A percentile compares a stretch with the other conserved stretches of the same genome.
Conservation (phyloP, 2,329 filamentous ascomycete genomes). For the Neonectria coccinea region DNA sequence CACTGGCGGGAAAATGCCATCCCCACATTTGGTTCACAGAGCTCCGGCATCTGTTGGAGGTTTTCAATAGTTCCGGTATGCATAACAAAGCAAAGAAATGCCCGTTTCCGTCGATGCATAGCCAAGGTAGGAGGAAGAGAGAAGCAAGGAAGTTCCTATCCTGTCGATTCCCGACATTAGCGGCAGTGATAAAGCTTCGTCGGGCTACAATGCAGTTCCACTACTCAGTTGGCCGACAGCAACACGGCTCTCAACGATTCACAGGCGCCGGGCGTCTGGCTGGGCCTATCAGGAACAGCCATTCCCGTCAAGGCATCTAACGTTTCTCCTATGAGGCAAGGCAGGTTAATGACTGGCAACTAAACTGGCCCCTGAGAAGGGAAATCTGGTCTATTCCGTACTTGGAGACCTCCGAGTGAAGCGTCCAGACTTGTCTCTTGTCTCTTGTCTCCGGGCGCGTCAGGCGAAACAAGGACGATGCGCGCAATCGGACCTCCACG, state of each 20-base stretch:
- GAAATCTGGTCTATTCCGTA: no score
- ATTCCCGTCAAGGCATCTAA: conserved; percentile 7
- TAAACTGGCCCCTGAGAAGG: neutral
- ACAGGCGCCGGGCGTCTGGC: conserved; percentile 18
- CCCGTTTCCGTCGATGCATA: conserved; percentile 1
- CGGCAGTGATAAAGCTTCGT: neutral
- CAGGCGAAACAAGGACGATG: conserved; percentile 13
- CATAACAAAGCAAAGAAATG: conserved; percentile 19
- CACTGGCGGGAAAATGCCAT: conserved; percentile 15
- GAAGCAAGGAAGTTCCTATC: neutral
- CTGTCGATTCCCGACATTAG: neutral
- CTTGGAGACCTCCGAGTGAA: neutral
- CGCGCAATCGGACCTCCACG: neutral
- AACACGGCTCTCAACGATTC: conserved; percentile 9
- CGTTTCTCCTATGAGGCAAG: neutral
- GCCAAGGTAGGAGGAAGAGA: neutral
- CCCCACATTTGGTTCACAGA: conserved; percentile 14
- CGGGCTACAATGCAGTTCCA: neutral
- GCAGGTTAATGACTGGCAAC: neutral
- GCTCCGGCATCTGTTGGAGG: conserved; percentile 9
- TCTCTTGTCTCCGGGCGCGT: neutral
- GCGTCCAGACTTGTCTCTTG: neutral
- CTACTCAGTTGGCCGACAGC: conserved; percentile 1
- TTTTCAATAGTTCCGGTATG: conserved; percentile 22
- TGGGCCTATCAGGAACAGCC: conserved; percentile 18